A percentile compares a stretch with the other conserved stretches of the same genome.
These are phyloP conservation scores for Hypoxylon sp. DNA, from an alignment of 2,329 filamentous ascomycete genomes.

Conservation along the genomic window DNA sequence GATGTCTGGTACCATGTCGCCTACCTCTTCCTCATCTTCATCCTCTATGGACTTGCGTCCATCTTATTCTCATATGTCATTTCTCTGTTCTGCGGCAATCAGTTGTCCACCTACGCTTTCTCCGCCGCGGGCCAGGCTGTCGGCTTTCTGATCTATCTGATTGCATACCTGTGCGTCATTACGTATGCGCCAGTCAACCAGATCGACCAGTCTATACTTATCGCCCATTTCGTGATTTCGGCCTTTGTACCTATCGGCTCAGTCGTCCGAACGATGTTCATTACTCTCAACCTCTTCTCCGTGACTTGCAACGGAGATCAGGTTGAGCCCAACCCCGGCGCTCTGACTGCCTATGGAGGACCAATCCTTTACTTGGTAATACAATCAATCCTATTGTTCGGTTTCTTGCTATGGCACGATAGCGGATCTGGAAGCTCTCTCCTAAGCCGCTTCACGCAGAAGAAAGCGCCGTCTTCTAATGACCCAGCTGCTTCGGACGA, in stretches of 20 bases:
- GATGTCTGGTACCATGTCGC: slow-evolving; percentile 82
- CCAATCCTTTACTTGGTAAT: slow-evolving; percentile 86
- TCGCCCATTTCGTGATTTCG: slow-evolving; percentile 82
- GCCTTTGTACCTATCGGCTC: slow-evolving; percentile 83
- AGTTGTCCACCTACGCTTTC: slow-evolving; percentile 87
- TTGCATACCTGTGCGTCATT: slow-evolving; percentile 78
- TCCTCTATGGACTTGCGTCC: slow-evolving; percentile 84
- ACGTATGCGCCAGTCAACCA: slow-evolving; percentile 80
- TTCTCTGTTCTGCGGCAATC: slow-evolving; percentile 83
- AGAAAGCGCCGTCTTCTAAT: slow-evolving; percentile 48
- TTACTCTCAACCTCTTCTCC: slow-evolving; percentile 87
- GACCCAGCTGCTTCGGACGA: slow-evolving; percentile 61
- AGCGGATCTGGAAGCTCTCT: slow-evolving; percentile 74
- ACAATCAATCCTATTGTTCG: slow-evolving; percentile 80
- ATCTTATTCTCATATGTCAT: slow-evolving; percentile 84
- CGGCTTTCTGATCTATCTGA: slow-evolving; percentile 78
- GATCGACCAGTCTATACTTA: slow-evolving; percentile 76
- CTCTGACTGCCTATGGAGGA: slow-evolving; percentile 82
- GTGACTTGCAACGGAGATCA: slow-evolving; percentile 77
- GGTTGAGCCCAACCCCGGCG: slow-evolving; percentile 78
- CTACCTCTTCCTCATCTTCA: slow-evolving; percentile 85
- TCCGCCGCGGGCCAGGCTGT: slow-evolving; percentile 82
- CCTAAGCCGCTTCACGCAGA: slow-evolving; percentile 56
- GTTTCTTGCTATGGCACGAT: slow-evolving; percentile 83
- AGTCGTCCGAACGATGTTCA: slow-evolving; percentile 79